Conservation (phyloP, 164 flowering plant species). For the Stephania japonica region DNA sequence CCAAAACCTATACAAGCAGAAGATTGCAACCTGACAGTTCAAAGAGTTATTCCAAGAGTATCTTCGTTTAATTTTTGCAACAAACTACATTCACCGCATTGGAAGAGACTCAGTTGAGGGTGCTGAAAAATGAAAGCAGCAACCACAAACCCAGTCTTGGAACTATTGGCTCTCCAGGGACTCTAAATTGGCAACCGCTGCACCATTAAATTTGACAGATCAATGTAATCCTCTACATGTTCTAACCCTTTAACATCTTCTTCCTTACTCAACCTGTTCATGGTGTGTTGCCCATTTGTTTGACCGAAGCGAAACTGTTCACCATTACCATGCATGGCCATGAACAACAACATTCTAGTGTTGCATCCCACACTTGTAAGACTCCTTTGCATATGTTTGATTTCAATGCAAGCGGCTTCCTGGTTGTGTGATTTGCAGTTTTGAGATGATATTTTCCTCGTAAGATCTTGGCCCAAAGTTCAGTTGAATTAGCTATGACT, state of each 20-base stretch:
- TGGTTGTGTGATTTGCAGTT: too few relatives aligned
- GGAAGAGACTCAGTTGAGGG: too few relatives aligned
- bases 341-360: too few relatives aligned
- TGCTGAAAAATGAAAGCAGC: slow-evolving; percentile 8
- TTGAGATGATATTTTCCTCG: too few relatives aligned
- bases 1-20: slow-evolving; percentile 28
- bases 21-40: slow-evolving; percentile 20
- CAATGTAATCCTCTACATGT: not conserved
- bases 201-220: not conserved
- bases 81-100: slow-evolving; percentile 1
- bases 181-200: not conserved
- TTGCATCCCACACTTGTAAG: too few relatives aligned
- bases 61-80: slow-evolving; percentile 3
- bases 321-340: too few relatives aligned
- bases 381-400: too few relatives aligned
- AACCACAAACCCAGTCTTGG: not conserved
- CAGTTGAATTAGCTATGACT: too few relatives aligned
- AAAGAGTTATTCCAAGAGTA: slow-evolving; percentile 6
- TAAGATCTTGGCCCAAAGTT: too few relatives aligned
- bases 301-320: too few relatives aligned
- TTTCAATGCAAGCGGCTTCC: too few relatives aligned
- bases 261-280: slow-evolving; percentile 54
- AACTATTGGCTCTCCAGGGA: not conserved
- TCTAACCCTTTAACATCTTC: not conserved
- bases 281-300: too few relatives aligned